Base-by-base conservation (phyloP, 2,329 filamentous ascomycete genomes). In the Colletotrichum magnum region DNA sequence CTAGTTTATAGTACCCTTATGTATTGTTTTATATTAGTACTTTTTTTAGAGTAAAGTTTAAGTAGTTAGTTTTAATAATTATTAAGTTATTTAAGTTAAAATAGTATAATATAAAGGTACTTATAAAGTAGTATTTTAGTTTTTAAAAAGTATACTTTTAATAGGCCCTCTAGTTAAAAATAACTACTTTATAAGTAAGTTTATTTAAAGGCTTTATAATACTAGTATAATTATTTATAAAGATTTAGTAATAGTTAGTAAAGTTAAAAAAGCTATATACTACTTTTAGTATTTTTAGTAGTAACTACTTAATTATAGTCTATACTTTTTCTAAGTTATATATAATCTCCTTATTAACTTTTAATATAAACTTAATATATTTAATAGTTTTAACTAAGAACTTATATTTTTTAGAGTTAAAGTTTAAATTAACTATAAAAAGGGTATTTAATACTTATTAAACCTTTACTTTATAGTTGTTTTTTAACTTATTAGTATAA, bases 401-500 rank as follows among this genome's bases (percentile, higher is more conserved):
- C 5, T 41, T 64, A 57, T 41, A 57, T 43, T 57, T 41, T 41
- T 36, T 57, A 13, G 21, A 13, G 16, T 64, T 18, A 21, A 45
- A 57, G 18, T 45, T 56, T 26, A 26, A 41, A n/a, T 15, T 26
- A 24, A 54, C 21, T 41, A 39, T 16, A 18, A 41, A 56, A 32
- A 28, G 4, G 0, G 18, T 18, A 4, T 57, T n/a, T 2, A 57
- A 18, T 36, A 28, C 53, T 16, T 48, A 24, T 1, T 48, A 6
- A 28, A 56, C 18, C 16, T 21, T 43, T n/a, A 2, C 4, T 32
- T 45, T 24, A 45, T 63, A 39, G n/a, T 52, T 4, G 0, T 4
- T 10, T 41, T 48, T 51, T 64, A 72, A 72, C 71, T 24, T 50
- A 70, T 36, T 15, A 18, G 71, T 26, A 72, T 73, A 59, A 73